Conservation (phyloP, 306 rosid species). For the Cajanus cajan region DNA sequence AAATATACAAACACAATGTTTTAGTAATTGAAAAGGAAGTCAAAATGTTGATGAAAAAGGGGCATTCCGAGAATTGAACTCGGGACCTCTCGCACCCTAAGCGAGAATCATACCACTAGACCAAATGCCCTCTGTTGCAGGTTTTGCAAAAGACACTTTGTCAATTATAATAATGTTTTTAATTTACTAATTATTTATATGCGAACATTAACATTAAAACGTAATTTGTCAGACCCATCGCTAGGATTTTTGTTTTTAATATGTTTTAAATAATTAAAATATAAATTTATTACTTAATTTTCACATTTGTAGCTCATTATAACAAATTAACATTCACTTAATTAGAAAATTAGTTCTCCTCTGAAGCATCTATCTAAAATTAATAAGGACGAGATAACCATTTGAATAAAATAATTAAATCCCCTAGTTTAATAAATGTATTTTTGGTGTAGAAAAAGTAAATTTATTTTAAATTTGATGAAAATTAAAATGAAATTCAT, state of each 20-base stretch:
- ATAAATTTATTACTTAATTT: background rate
- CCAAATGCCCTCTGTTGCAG: constrained; percentile 22
- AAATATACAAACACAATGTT: background rate
- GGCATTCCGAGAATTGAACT: constrained; percentile 48
- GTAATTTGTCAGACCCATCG: too few relatives aligned
- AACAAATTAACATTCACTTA: background rate
- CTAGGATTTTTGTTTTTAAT: background rate
- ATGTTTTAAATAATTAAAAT: background rate
- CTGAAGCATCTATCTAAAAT: background rate
- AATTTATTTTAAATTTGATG: background rate
- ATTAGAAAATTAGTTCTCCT: background rate
- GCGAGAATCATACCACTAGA: constrained; percentile 49
- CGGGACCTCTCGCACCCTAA: constrained; percentile 50
- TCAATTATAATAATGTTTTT: too few relatives aligned
- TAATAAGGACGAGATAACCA: background rate
- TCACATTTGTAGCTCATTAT: background rate
- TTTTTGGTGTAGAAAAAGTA: too few relatives aligned
- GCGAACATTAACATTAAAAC: background rate
- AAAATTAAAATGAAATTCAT: too few relatives aligned
- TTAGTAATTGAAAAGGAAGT: background rate
- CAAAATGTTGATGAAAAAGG: too few relatives aligned
- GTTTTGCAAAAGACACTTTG: background rate
- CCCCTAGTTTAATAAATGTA: background rate
- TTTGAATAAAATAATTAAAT: background rate
- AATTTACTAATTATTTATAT: background rate